Evolutionary conservation across 306 rosid species (phyloP).

Genomic region (Psophocarpus tetragonolobus): DNA sequence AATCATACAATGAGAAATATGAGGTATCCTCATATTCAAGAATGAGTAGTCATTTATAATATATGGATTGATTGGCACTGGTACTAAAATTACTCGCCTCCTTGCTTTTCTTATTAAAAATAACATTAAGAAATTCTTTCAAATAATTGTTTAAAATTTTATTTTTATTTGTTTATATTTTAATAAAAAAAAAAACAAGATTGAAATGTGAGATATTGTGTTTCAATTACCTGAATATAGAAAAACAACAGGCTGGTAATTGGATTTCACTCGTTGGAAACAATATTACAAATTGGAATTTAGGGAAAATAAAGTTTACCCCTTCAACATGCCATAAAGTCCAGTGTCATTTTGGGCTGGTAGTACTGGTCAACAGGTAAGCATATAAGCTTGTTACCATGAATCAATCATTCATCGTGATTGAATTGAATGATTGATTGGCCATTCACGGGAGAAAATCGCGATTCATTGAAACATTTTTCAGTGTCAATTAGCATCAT

Average conservation of each 20-base stretch:
- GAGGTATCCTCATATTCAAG: too few relatives aligned
- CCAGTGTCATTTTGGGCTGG: not conserved
- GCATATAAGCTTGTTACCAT: not conserved
- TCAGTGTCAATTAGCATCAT: not conserved
- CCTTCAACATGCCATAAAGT: not conserved
- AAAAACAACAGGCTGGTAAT: too few relatives aligned
- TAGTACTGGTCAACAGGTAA: not conserved
- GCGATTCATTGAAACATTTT: not conserved
- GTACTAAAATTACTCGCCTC: too few relatives aligned
- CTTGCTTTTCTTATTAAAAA: too few relatives aligned
- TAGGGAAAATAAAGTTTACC: not conserved
- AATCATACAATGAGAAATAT: too few relatives aligned
- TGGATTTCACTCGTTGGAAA: not conserved
- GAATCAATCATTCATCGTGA: not conserved
- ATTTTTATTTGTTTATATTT: too few relatives aligned
- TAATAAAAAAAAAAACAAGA: too few relatives aligned
- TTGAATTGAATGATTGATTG: not conserved
- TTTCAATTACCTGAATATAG: too few relatives aligned
- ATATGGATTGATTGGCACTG: too few relatives aligned
- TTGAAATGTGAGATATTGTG: not conserved
- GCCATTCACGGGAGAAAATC: not conserved
- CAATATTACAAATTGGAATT: not conserved
- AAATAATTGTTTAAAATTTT: too few relatives aligned
- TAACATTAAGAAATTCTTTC: too few relatives aligned
- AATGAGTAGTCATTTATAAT: too few relatives aligned